These are phyloP conservation scores for Diplodia seriata DNA, from an alignment of 2,329 filamentous ascomycete genomes.

Conservation along the genomic window DNA sequence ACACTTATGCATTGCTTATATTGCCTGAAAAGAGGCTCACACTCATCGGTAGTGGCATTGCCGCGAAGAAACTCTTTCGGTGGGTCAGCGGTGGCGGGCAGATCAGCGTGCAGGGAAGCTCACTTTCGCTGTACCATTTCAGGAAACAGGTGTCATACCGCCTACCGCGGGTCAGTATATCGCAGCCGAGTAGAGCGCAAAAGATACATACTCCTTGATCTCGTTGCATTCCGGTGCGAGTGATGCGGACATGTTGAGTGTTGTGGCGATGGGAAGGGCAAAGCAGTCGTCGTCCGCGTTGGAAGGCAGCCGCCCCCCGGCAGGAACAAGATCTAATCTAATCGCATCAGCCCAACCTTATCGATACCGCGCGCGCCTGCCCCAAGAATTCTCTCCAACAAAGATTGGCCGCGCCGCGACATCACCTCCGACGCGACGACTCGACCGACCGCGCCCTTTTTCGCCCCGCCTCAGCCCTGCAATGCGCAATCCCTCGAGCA, in stretches of 20 bases:
- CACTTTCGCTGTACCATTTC: constrained; percentile 99
- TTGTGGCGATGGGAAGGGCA: constrained; percentile 1
- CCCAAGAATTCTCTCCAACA: constrained; percentile 15
- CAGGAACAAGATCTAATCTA: neutral
- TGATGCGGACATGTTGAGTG: constrained; percentile 80
- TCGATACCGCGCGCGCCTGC: constrained; percentile 41
- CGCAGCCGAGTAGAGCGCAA: constrained; percentile 6
- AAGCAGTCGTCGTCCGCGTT: neutral
- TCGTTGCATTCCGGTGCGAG: constrained; percentile 94
- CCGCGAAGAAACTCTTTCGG: constrained; percentile 81
- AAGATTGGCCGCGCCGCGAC: constrained; percentile 28
- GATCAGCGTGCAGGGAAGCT: constrained; percentile 44
- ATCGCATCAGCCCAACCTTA: constrained; percentile 35
- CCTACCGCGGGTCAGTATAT: constrained; percentile 56
- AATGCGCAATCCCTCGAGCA: constrained; percentile 2
- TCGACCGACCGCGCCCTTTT: constrained; percentile 26
- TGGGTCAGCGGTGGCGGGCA: constrained; percentile 9
- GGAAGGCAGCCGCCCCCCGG: neutral
- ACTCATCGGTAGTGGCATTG: constrained; percentile 83
- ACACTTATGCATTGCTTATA: constrained; percentile 89
- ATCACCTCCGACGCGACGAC: constrained; percentile 11
- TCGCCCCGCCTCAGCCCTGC: constrained; percentile 15
- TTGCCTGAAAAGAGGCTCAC: constrained; percentile 81
- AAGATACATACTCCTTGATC: constrained; percentile 79
- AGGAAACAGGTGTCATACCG: constrained; percentile 97